Conservation (phyloP, 2,329 filamentous ascomycete genomes). For the Paracamarosporium sp. region DNA sequence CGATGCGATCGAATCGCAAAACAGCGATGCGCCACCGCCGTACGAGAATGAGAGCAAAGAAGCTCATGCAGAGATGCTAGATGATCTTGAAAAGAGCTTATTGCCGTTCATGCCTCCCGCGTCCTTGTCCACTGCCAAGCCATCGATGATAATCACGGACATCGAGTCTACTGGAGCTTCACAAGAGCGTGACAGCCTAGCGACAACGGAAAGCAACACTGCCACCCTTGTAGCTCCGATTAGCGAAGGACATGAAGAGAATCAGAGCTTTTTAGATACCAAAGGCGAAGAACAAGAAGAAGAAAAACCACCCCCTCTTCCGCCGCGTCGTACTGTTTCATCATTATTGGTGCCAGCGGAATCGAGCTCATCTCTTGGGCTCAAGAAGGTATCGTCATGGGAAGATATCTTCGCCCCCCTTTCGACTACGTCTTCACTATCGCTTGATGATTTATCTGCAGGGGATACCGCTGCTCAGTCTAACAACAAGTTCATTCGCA, state of each 20-base stretch:
- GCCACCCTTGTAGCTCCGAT: background rate
- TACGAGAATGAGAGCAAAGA: background rate
- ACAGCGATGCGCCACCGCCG: background rate
- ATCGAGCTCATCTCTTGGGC: background rate
- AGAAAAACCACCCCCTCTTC: constrained; percentile 18
- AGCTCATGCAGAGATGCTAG: constrained; percentile 17
- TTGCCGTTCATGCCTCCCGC: constrained; percentile 24
- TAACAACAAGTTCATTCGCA: background rate
- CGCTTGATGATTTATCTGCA: constrained; percentile 3
- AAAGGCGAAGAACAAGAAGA: background rate
- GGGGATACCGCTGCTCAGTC: background rate
- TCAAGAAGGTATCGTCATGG: constrained; percentile 6
- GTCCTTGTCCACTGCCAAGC: background rate
- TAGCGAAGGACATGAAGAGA: background rate
- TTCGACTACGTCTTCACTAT: constrained; percentile 26
- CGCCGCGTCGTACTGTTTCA: constrained; percentile 5
- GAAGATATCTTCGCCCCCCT: constrained; percentile 2
- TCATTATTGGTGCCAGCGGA: background rate
- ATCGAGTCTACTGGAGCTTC: background rate
- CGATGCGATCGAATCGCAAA: constrained; percentile 3
- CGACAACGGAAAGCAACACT: background rate
- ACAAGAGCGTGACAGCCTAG: background rate
- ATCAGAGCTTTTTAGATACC: background rate
- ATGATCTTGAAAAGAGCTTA: constrained; percentile 17
- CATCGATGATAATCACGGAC: background rate